These are phyloP conservation scores for Athelia psychrophila DNA, from an alignment of 1,284 basidiomycete species.

Conservation along the genomic window DNA sequence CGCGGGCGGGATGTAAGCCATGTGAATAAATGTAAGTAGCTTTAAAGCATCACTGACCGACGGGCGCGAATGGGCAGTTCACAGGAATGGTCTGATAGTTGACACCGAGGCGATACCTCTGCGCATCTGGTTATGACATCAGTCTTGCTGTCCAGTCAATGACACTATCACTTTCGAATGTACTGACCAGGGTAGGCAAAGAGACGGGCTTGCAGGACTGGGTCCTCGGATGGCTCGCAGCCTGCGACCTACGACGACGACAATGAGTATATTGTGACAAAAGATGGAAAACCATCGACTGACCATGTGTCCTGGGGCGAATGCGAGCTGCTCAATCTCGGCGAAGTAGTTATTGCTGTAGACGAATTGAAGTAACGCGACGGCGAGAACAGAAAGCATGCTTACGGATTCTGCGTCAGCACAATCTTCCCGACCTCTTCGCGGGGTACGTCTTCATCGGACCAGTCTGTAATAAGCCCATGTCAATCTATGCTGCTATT, in stretches of 20 bases:
- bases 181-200: slow-evolving; percentile 78
- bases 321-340: slow-evolving; percentile 84
- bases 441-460: slow-evolving; percentile 83
- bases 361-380: neutral
- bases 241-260: slow-evolving; percentile 60
- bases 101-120: slow-evolving; percentile 80
- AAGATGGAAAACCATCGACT: neutral
- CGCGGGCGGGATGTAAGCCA: slow-evolving; percentile 5
- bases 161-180: neutral
- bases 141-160: neutral
- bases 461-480: slow-evolving; percentile 73
- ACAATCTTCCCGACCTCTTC: slow-evolving; percentile 83
- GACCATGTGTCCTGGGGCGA: slow-evolving; percentile 73
- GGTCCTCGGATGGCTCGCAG: slow-evolving; percentile 86
- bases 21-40: neutral
- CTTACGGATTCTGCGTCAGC: slow-evolving; percentile 75
- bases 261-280: slow-evolving; percentile 13
- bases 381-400: neutral
- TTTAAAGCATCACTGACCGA: slow-evolving; percentile 27
- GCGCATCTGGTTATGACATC: no score
- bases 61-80: slow-evolving; percentile 72
- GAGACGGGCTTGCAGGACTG: slow-evolving; percentile 88
- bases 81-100: slow-evolving; percentile 93
- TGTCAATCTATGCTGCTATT: no score
- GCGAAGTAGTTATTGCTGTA: slow-evolving; percentile 74